Conservation (phyloP, 2,329 filamentous ascomycete species). For the Davidsoniella eucalypti region DNA sequence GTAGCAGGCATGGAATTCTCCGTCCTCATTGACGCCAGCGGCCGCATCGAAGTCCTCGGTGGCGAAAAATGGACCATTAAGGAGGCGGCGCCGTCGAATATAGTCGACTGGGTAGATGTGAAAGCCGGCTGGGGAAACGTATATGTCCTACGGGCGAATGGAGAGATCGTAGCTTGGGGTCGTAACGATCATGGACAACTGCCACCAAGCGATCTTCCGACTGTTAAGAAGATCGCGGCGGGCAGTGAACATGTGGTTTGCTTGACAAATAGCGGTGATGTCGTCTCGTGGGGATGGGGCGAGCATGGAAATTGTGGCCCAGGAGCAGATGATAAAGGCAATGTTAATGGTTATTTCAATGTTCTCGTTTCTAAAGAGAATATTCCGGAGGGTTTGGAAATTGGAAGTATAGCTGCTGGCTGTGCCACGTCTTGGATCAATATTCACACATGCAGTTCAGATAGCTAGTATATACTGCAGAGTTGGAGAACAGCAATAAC, state of each 20-base stretch:
- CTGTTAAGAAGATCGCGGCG: conserved; percentile 47
- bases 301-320: conserved; percentile 94
- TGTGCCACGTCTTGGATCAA: conserved; percentile 79
- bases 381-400: conserved; percentile 32
- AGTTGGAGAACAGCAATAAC: too few relatives aligned
- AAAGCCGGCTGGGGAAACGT: conserved; percentile 71
- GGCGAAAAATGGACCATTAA: conserved; percentile 55
- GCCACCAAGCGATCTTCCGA: conserved; percentile 43
- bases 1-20: conserved; percentile 80
- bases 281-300: conserved; percentile 88
- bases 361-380: conserved; percentile 42
- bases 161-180: conserved; percentile 57
- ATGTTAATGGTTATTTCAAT: conserved; percentile 55
- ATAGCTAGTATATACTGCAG: too few relatives aligned
- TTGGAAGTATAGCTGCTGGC: conserved; percentile 57
- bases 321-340: conserved; percentile 37
- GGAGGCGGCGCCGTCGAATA: conserved; percentile 35
- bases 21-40: conserved; percentile 29
- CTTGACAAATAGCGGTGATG: conserved; percentile 44
- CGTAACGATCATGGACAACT: conserved; percentile 75
- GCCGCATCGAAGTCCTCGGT: conserved; percentile 51
- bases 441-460: neutral
- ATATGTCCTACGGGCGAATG: conserved; percentile 48
- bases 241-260: conserved; percentile 86
- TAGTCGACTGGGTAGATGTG: conserved; percentile 48